A percentile compares a stretch with the other conserved stretches of the same genome.
These are phyloP conservation scores for Pyrrhoderma lamaoense DNA, from an alignment of 1,284 basidiomycete species.

Conservation along the genomic window DNA sequence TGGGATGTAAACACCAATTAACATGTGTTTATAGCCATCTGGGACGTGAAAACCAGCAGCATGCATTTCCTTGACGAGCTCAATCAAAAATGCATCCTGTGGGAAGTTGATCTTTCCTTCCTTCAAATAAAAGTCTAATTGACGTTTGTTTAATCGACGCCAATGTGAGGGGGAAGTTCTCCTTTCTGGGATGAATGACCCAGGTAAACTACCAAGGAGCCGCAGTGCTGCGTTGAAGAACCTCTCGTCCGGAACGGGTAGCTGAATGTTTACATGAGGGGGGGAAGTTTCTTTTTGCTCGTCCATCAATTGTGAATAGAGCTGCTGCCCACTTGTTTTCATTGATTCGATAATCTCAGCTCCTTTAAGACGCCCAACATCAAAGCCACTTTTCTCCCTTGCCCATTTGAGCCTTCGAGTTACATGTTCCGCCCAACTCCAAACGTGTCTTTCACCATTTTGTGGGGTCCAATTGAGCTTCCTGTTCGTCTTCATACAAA, in stretches of 20 bases:
- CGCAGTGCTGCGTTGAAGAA: slow-evolving; percentile 62
- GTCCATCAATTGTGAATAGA: background rate
- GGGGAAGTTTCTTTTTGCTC: background rate
- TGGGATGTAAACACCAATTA: slow-evolving; percentile 16
- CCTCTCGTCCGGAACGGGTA: slow-evolving; percentile 48
- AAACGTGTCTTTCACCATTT: too few species aligned
- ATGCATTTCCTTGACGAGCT: slow-evolving; percentile 17
- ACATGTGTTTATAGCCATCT: slow-evolving; percentile 11
- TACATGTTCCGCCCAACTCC: slow-evolving; percentile 31
- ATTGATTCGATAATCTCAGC: slow-evolving; percentile 5
- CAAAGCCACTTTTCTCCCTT: slow-evolving; percentile 1
- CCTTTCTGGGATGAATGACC: slow-evolving; percentile 15
- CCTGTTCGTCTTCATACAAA: slow-evolving; percentile 20
- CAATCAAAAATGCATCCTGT: slow-evolving; percentile 14
- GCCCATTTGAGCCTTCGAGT: slow-evolving; percentile 10
- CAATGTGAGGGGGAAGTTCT: slow-evolving; percentile 15
- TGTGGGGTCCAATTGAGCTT: slow-evolving; percentile 23
- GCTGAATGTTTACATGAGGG: slow-evolving; percentile 18
- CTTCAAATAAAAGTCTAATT: slow-evolving; percentile 3
- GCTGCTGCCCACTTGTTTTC: background rate
- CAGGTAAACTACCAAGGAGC: slow-evolving; percentile 31
- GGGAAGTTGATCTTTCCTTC: background rate
- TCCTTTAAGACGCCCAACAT: slow-evolving; percentile 11
- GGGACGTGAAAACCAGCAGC: slow-evolving; percentile 18
- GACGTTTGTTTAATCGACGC: slow-evolving; percentile 11